Base-by-base conservation (phyloP, 2,329 filamentous ascomycete species). In the Aspergillus chevalieri region DNA sequence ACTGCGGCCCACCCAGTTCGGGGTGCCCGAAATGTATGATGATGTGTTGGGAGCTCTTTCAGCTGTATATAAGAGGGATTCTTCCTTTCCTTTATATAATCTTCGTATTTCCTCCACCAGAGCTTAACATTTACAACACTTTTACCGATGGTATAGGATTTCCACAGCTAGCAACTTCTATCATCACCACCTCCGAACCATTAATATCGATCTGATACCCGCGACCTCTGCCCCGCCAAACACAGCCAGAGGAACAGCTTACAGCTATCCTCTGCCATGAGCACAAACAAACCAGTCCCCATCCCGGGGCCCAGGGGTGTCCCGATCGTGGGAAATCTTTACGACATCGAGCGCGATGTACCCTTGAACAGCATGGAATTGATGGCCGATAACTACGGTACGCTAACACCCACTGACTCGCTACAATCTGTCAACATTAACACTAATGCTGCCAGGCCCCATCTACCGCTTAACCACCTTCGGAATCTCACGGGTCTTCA, bases 301-400 rank as follows among this genome's bases (percentile, higher is more conserved):
- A 85, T 89, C 47, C 84, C 85, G 1, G 77, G 80, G 43, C 85
- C 85, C 22, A 75, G 75, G 47, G 82, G 81, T 2, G 70, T 85
- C 49, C 85, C 84, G 1, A 65, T 89, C 22, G 54, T 89, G 21
- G 85, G 86, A 24, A 86, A 89, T 57, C 62, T 85, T 26, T 70
- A 72, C 47, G 82, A 86, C 54, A 77, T 90, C 53, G 79, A 85
- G 50, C 67, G 75, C 0, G 76, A 78, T n/a, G 73, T 78, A 19
- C 80, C 84, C 0, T 63, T 81, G 2, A 68, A 74, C 19, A 81
- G 82, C 21, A 65, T 87, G 17, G 62, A 67, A 5, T 72, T 77
- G 9, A 70, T 89, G 44, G 79, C 82, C 21, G 79, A 86, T 38
- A 80, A 77, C 51, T 87, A 87, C 68, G 85, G 84, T 84, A 61